Evolutionary conservation across 83 land plant species (phyloP).

Genomic region (Diphasiastrum complanatum): DNA sequence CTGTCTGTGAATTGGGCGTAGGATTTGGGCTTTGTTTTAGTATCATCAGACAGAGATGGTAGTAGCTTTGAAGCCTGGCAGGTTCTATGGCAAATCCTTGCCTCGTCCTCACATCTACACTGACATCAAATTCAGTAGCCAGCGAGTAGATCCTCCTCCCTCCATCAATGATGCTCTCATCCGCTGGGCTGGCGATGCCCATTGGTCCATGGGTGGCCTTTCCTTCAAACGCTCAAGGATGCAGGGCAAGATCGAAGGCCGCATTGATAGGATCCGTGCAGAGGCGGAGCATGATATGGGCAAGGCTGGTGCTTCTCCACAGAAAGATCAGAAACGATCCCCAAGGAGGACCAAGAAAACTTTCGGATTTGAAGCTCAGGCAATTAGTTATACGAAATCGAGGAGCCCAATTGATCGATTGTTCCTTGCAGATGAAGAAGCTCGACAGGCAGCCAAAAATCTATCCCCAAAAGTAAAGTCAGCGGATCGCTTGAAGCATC

Average conservation of each 20-base stretch:
- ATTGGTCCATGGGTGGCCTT: constrained; percentile 31
- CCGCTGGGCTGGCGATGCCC: constrained; percentile 24
- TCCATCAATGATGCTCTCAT: constrained; percentile 18
- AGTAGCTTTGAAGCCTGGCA: constrained; percentile 21
- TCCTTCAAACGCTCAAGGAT: constrained; percentile 21
- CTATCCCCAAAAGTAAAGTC: no score
- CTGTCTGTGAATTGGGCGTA: no score
- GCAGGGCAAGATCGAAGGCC: constrained; percentile 36
- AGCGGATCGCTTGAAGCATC: no score
- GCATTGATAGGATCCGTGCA: constrained; percentile 21
- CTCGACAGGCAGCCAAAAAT: no score
- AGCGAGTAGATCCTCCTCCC: constrained; percentile 26
- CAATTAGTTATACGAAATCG: no score
- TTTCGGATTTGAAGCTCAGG: not conserved
- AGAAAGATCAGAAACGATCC: not conserved
- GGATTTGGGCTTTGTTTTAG: no score
- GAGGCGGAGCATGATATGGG: constrained; percentile 28
- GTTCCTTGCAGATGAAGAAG: no score
- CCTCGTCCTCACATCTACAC: constrained; percentile 26
- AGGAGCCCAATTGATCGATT: no score
- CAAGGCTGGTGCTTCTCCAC: no score
- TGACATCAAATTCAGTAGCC: constrained; percentile 18
- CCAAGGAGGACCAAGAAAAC: not conserved
- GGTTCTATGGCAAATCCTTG: constrained; percentile 23
- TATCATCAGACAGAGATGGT: constrained; percentile 9